Conservation (phyloP, 352 stramenopile genomes). For the Globisporangium lucens region DNA sequence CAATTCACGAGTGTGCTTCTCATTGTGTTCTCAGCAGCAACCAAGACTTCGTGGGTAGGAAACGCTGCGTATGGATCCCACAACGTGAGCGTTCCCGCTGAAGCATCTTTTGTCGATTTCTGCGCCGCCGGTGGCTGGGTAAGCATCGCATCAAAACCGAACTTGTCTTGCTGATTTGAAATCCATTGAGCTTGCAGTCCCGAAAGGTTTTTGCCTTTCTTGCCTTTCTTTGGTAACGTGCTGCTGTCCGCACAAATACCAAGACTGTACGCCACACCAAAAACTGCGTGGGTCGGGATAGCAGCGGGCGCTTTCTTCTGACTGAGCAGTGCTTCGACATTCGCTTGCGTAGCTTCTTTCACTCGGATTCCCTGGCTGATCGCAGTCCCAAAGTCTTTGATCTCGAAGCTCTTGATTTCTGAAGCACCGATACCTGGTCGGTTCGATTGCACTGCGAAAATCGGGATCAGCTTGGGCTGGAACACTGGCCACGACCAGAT, state of each 20-base stretch:
- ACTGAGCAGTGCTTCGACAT: constrained; percentile 21
- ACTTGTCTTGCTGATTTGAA: constrained; percentile 25
- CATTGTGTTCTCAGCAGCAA: constrained; percentile 12
- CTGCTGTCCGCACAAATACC: constrained; percentile 24
- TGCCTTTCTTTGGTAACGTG: constrained; percentile 1
- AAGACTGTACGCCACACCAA: constrained; percentile 34
- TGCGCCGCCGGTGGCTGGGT: constrained; percentile 5
- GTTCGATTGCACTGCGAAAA: constrained; percentile 18
- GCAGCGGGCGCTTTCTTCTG: background rate
- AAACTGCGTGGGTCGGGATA: constrained; percentile 11
- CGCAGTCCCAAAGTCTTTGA: constrained; percentile 34
- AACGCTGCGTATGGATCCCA: constrained; percentile 52
- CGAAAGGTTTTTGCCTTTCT: background rate
- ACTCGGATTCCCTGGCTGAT: constrained; percentile 34
- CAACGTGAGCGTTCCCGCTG: constrained; percentile 24
- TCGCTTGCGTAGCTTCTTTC: constrained; percentile 36
- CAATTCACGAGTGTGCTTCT: background rate
- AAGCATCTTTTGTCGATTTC: constrained; percentile 18
- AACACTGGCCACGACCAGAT: constrained; percentile 47
- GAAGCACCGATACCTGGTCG: background rate
- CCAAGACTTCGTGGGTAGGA: constrained; percentile 32
- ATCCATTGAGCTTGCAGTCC: constrained; percentile 36
- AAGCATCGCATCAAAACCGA: constrained; percentile 53
- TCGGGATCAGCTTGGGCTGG: constrained; percentile 29
- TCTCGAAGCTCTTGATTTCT: constrained; percentile 30